These are phyloP conservation scores for Yamadazyma akitaensis DNA, from an alignment of 805 yeast species.

Conservation along the genomic window DNA sequence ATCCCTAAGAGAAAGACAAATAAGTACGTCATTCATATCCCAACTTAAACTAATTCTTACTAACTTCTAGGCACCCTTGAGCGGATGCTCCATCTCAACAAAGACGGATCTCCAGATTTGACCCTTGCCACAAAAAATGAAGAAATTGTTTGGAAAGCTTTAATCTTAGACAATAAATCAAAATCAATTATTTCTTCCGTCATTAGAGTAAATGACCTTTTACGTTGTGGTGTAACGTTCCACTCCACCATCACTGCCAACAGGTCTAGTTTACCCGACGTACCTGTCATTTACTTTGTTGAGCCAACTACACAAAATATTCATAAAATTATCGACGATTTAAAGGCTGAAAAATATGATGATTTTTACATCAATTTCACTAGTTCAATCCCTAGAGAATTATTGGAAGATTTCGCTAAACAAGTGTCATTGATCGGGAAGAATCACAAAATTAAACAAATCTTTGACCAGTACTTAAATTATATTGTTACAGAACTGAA, in stretches of 20 bases:
- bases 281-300: constrained; percentile 89
- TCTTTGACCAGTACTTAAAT: constrained; percentile 90
- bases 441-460: constrained; percentile 73
- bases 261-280: constrained; percentile 87
- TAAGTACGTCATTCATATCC: constrained; percentile 2
- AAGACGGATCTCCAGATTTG: constrained; percentile 52
- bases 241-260: constrained; percentile 71
- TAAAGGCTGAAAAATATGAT: constrained; percentile 72
- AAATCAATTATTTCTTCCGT: constrained; percentile 87
- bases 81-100: constrained; percentile 82
- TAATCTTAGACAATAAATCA: constrained; percentile 76
- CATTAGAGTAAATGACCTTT: constrained; percentile 85
- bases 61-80: constrained; percentile 41
- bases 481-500: constrained; percentile 92
- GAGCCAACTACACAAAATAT: constrained; percentile 83
- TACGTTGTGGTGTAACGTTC: constrained; percentile 88
- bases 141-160: constrained; percentile 85
- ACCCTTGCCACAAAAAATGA: constrained; percentile 56
- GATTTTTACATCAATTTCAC: constrained; percentile 83
- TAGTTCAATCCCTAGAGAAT: constrained; percentile 68
- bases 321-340: constrained; percentile 63
- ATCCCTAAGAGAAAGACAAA: constrained; percentile 12
- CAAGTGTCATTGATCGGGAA: constrained; percentile 71
- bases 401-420: constrained; percentile 86
- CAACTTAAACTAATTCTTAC: background rate